Percentiles rank a stretch among this genome's conserved stretches.
These are phyloP conservation scores for Lachnellula suecica DNA, from an alignment of 2,329 filamentous ascomycete species.

Conservation along the genomic window DNA sequence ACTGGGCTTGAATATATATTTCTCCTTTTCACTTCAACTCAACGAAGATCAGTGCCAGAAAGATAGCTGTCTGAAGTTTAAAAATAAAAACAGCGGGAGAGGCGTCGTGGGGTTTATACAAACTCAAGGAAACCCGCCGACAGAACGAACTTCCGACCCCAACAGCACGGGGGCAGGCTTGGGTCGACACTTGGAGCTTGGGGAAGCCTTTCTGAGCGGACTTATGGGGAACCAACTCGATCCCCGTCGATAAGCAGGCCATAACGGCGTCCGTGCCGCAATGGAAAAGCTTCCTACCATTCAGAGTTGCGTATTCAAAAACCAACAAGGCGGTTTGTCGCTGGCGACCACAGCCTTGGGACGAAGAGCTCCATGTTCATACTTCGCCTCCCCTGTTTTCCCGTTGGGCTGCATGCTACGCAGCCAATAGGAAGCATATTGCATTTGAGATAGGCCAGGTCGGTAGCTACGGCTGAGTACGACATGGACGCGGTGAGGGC, in stretches of 20 bases:
- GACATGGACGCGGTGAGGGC: neutral
- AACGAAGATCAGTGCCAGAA: neutral
- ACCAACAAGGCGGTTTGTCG: neutral
- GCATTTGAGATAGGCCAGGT: neutral
- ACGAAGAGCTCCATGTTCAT: neutral
- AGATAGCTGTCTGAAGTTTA: neutral
- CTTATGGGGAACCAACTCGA: neutral
- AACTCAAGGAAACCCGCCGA: neutral
- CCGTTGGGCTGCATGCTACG: neutral
- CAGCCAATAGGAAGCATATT: neutral
- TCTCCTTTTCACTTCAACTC: neutral
- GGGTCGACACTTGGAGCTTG: neutral
- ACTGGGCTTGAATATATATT: neutral
- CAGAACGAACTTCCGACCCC: neutral
- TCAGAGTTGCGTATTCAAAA: neutral
- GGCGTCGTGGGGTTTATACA: slow-evolving; percentile 2
- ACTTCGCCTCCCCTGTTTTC: neutral
- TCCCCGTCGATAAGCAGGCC: neutral
- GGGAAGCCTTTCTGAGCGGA: neutral
- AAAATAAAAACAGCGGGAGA: neutral
- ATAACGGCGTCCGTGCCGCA: neutral
- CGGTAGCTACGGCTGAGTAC: neutral
- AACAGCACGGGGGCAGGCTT: neutral
- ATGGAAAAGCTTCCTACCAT: neutral
- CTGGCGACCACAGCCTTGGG: slow-evolving; percentile 10